Evolutionary conservation across 2,329 filamentous ascomycete genomes (phyloP).

Genomic region (Cladosporium cucumerinum): DNA sequence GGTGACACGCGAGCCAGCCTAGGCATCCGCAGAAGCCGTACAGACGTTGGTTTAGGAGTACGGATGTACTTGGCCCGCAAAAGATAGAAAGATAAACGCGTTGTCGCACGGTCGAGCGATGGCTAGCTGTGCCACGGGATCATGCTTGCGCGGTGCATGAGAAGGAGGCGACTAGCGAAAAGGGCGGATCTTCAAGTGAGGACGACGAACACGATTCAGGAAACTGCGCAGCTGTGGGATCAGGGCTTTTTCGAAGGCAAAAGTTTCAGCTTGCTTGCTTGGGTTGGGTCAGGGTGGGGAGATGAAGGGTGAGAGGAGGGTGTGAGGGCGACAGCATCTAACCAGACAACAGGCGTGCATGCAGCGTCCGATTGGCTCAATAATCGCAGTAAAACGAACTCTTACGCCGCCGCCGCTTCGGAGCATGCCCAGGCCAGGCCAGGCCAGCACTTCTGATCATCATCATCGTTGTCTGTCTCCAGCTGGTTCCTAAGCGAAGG

Average conservation of each 20-base stretch:
- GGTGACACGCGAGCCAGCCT: constrained; percentile 14
- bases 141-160: constrained; percentile 16
- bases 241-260: constrained; percentile 3
- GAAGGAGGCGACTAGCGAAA: constrained; percentile 11
- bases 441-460: neutral
- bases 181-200: constrained; percentile 12
- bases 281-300: neutral
- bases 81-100: neutral
- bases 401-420: neutral
- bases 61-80: constrained; percentile 12
- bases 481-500: constrained; percentile 8
- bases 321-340: neutral
- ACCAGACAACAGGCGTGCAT: neutral
- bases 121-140: constrained; percentile 13
- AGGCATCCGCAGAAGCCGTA: constrained; percentile 13
- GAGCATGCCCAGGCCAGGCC: neutral
- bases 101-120: constrained; percentile 9
- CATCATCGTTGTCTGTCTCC: neutral
- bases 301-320: constrained; percentile 9
- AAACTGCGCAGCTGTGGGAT: constrained; percentile 12
- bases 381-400: neutral
- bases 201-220: constrained; percentile 14
- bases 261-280: neutral
- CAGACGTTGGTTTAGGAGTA: constrained; percentile 15
- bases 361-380: neutral